Evolutionary conservation across 148 eudicot species (phyloP).

Genomic region (Rhododendron griersonianum): DNA sequence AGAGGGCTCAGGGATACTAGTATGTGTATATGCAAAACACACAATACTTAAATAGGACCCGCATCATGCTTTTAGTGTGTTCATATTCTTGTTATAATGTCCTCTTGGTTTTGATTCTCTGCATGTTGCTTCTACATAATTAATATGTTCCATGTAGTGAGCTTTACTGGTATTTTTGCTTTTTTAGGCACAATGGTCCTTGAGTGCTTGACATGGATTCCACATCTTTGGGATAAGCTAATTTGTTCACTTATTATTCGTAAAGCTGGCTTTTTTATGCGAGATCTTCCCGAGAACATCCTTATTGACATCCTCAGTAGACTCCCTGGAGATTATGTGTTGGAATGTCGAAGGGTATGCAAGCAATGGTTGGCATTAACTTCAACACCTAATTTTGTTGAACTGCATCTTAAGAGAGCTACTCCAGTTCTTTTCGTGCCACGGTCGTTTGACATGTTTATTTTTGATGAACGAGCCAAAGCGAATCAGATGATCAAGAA

Average conservation of each 20-base stretch:
- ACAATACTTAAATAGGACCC: too few relatives aligned
- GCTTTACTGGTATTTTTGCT: not conserved
- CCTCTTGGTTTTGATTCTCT: not conserved
- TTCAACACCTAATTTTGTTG: not conserved
- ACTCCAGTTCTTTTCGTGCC: not conserved
- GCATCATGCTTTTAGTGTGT: not conserved
- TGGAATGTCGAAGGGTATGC: not conserved
- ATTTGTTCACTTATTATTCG: not conserved
- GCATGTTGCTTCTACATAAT: not conserved
- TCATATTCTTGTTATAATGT: not conserved
- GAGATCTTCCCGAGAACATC: not conserved
- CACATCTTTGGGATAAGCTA: not conserved
- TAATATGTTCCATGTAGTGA: not conserved
- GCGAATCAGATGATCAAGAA: not conserved
- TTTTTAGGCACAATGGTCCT: not conserved
- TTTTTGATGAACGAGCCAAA: not conserved
- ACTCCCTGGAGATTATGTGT: not conserved
- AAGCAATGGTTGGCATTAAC: not conserved
- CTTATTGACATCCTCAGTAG: not conserved
- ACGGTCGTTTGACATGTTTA: not conserved
- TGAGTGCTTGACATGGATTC: conserved; percentile 1
- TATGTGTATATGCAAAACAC: not conserved
- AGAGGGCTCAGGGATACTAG: not conserved
- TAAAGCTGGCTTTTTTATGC: not conserved
- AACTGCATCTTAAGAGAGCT: not conserved